Evolutionary conservation across 371 early-diverging fungal species (phyloP).

Genomic region (Saksenaea vasiformis): DNA sequence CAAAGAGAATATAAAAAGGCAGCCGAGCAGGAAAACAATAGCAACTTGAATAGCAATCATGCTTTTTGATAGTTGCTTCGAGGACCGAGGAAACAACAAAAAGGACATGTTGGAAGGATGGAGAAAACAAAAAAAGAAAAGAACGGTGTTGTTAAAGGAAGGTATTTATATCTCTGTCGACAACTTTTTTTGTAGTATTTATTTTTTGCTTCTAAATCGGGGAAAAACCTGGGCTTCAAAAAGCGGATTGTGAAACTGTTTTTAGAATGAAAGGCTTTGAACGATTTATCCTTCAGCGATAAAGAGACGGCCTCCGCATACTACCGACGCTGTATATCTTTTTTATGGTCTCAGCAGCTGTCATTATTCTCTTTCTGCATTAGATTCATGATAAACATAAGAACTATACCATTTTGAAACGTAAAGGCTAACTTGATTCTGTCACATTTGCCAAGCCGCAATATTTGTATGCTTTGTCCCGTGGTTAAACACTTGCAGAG

Average conservation of each 20-base stretch:
- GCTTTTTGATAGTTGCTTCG: slow-evolving; percentile 9
- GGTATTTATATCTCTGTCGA: neutral
- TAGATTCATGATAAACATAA: too few species aligned
- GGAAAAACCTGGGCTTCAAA: neutral
- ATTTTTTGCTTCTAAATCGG: neutral
- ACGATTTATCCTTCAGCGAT: neutral
- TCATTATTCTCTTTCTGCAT: too few species aligned
- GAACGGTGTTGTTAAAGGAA: neutral
- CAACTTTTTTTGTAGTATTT: neutral
- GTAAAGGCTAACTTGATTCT: too few species aligned
- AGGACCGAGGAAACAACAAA: neutral
- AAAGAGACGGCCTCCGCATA: neutral
- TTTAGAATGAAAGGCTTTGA: neutral
- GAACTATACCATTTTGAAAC: too few species aligned
- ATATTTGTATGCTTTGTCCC: neutral
- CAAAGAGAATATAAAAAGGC: neutral
- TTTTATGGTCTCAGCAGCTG: too few species aligned
- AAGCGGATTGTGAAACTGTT: neutral
- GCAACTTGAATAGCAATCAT: slow-evolving; percentile 13
- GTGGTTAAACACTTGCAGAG: neutral
- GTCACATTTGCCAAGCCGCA: neutral
- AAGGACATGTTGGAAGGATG: neutral
- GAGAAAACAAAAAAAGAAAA: neutral
- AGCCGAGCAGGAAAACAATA: slow-evolving; percentile 12
- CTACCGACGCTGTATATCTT: neutral